A percentile compares a stretch with the other conserved stretches of the same genome.
Evolutionary conservation across 495 filamentous ascomycete genomes (phyloP).

Genomic region (Letharia columbiana): DNA sequence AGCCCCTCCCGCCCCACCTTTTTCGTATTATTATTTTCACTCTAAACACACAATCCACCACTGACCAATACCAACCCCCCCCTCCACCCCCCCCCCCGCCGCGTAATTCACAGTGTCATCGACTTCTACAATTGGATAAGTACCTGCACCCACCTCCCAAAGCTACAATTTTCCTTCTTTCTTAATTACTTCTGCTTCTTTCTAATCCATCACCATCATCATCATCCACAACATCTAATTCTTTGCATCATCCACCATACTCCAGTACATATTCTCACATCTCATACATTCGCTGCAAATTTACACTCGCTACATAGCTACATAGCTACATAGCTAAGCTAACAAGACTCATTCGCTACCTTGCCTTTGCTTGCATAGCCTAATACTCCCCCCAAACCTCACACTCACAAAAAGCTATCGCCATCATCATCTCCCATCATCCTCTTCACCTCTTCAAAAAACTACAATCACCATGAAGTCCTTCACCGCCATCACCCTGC

Average conservation of each 20-base stretch:
- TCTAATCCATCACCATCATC: neutral
- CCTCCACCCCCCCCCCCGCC: neutral
- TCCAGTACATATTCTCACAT: neutral
- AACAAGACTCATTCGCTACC: neutral
- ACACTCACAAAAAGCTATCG: neutral
- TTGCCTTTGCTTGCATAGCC: neutral
- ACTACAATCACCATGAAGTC: constrained; percentile 1
- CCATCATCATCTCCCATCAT: neutral
- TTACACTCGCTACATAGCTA: neutral
- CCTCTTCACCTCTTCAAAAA: neutral
- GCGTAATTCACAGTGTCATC: neutral
- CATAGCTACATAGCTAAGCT: neutral
- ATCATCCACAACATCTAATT: neutral
- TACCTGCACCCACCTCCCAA: neutral
- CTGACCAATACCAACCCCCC: neutral
- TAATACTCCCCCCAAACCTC: neutral
- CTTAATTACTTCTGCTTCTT: too few species aligned
- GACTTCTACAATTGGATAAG: neutral
- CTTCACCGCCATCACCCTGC: neutral
- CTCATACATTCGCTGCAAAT: neutral
- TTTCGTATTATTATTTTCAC: neutral
- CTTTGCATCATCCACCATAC: neutral
- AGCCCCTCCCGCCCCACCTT: neutral
- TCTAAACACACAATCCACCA: too few species aligned
- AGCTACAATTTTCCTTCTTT: neutral